Evolutionary conservation across 768 basidiomycete species (phyloP), one percentile per base, ranked within the genome.

Genomic region (Lepiota brunneoincarnata): DNA sequence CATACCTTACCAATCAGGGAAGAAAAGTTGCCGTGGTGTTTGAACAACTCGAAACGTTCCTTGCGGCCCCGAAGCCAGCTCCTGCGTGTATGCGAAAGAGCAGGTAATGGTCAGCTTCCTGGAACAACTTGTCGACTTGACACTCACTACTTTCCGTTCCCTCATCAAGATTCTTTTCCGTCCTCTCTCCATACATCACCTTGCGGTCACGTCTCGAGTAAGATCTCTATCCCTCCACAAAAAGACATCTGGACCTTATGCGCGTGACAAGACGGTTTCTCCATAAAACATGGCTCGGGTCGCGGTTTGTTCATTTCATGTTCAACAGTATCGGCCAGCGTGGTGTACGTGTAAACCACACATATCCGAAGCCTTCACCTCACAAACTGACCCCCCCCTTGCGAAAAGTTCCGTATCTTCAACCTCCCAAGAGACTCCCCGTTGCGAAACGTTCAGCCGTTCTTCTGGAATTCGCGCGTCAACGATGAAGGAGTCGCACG

Each of bases 231-330:
- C n/a, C 10, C 6, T 17, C 28, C 21, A 44, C 26, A 39, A 10
- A 9, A 28, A 10, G 35, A 12, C 3, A 2, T 12, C 10, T 1
- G n/a, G 6, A 23, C 23, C 42, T 23, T n/a, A 34, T 42, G 51
- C 36, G 3, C 5, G 4, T 17, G 6, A 10, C 38, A 31, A 71
- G 71, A 55, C 79, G 78, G 2, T 85, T 86, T 63, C 66, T 87
- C n/a, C 85, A 88, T 56, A 80, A 70, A 0, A 86, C 83, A 3
- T 75, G 75, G 63, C 42, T 86, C 0, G 86, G 86, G 0, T 72
- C 72, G 49, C 74, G 68, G 41, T 73, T 87, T 21, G 77, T 78
- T 1, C 71, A 69, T 21, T 67, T 59, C 17, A 66, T 84, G 39
- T 84, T 82, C 78, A 66, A 67, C 6, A 63, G 63, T n/a, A 65